These are phyloP conservation scores for Magnusiomyces tetraspermus DNA, from an alignment of 1,139 yeast species.

Conservation along the genomic window DNA sequence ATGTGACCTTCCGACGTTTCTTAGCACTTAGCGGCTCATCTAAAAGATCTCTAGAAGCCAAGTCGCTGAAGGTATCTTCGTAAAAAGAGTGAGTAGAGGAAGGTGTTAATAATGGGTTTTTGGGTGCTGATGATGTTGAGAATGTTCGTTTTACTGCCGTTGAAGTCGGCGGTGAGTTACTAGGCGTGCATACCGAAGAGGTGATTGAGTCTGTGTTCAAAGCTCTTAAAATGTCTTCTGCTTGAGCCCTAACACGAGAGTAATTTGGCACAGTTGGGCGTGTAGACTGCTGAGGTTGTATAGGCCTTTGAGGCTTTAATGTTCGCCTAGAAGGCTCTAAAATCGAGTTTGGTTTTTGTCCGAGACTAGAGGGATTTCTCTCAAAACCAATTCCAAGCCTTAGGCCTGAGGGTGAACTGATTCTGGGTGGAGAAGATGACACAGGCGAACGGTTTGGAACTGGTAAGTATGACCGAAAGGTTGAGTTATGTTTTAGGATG, in stretches of 20 bases:
- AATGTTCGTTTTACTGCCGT: neutral
- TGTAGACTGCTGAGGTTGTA: neutral
- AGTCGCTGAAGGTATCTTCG: neutral
- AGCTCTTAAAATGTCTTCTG: neutral
- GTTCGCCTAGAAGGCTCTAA: neutral
- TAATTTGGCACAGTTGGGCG: neutral
- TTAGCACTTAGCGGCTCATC: neutral
- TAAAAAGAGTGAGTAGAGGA: neutral
- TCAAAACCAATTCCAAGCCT: neutral
- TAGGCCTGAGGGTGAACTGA: neutral
- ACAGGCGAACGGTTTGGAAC: neutral
- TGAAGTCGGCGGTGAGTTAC: neutral
- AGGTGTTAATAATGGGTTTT: neutral
- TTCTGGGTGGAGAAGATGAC: neutral
- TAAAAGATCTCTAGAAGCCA: neutral
- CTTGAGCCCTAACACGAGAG: neutral
- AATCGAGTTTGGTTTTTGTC: neutral
- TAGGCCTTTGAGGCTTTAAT: neutral
- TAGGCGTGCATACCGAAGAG: neutral
- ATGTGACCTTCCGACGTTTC: constrained; percentile 1
- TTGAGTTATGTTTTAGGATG: neutral
- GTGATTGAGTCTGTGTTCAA: neutral
- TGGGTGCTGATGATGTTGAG: neutral
- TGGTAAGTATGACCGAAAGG: neutral
- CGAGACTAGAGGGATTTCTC: neutral